These are phyloP conservation scores for Penicillium sclerotiorum DNA, from an alignment of 2,329 filamentous ascomycete species.

Conservation along the genomic window DNA sequence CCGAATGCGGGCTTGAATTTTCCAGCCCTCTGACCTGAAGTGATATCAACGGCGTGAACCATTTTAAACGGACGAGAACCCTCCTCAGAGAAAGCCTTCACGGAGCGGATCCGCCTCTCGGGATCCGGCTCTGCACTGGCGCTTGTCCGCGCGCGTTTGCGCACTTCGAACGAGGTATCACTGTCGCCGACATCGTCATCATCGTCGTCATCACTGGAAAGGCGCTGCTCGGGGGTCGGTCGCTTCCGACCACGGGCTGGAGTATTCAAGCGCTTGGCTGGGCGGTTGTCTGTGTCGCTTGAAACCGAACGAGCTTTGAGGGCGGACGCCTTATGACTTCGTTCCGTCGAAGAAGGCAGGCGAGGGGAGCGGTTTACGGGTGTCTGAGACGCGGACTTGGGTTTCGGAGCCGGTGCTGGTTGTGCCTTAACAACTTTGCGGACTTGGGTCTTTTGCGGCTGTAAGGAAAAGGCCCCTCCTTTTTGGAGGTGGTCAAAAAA, in stretches of 20 bases:
- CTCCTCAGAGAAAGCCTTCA: conserved; percentile 48
- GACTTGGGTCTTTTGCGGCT: conserved; percentile 45
- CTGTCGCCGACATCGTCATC: conserved; percentile 41
- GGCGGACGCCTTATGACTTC: conserved; percentile 26
- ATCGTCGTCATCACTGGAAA: conserved; percentile 40
- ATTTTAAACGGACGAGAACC: conserved; percentile 42
- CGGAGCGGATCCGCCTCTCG: conserved; percentile 48
- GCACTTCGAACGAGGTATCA: conserved; percentile 44
- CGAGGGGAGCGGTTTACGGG: conserved; percentile 23
- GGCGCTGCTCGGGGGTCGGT: conserved; percentile 40
- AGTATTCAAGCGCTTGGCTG: conserved; percentile 36
- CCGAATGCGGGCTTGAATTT: conserved; percentile 58
- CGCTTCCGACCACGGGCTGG: conserved; percentile 40
- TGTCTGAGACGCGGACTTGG: conserved; percentile 28
- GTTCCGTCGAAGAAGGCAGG: conserved; percentile 22
- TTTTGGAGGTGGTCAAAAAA: conserved; percentile 51
- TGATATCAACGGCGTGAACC: conserved; percentile 55
- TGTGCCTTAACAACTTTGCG: conserved; percentile 46
- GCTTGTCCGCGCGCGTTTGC: conserved; percentile 46
- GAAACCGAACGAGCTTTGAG: conserved; percentile 33
- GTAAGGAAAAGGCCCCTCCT: conserved; percentile 45
- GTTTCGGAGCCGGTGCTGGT: conserved; percentile 29
- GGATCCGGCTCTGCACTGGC: conserved; percentile 48
- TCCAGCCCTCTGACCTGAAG: conserved; percentile 42
- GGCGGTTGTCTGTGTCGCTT: conserved; percentile 29